A percentile compares a stretch with the other conserved stretches of the same genome.
These are phyloP conservation scores for Hemisphaericaspora lyxosophila DNA, from an alignment of 1,139 yeast genomes.

Conservation along the genomic window DNA sequence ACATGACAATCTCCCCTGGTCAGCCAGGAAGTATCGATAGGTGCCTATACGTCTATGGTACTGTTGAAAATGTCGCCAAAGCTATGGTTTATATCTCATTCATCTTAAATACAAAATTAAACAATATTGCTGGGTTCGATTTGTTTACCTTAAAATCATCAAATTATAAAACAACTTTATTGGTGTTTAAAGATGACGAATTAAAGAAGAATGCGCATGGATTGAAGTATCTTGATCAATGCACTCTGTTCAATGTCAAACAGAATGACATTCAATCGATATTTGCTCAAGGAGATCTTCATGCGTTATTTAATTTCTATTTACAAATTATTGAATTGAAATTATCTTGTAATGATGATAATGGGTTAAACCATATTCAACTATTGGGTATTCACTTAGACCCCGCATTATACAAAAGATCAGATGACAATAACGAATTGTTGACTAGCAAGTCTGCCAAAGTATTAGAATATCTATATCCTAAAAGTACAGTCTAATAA, in stretches of 20 bases:
- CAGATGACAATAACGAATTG: slow-evolving; percentile 19
- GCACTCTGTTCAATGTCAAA: slow-evolving; percentile 9
- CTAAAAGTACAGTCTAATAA: too few relatives aligned
- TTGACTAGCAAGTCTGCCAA: slow-evolving; percentile 16
- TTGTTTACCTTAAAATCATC: slow-evolving; percentile 32
- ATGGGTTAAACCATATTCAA: slow-evolving; percentile 20
- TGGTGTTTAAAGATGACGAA: slow-evolving; percentile 1
- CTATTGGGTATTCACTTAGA: slow-evolving; percentile 28
- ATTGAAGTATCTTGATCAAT: slow-evolving; percentile 11
- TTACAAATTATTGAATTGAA: slow-evolving; percentile 9
- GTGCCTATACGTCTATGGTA: slow-evolving; percentile 29
- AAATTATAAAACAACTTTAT: slow-evolving; percentile 21
- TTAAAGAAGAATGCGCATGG: slow-evolving; percentile 2
- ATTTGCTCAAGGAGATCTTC: slow-evolving; percentile 22
- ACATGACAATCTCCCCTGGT: slow-evolving; percentile 21
- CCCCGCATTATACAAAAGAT: slow-evolving; percentile 24
- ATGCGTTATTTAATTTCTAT: slow-evolving; percentile 16
- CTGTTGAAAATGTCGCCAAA: slow-evolving; percentile 19
- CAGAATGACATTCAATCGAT: slow-evolving; percentile 11
- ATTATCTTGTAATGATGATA: slow-evolving; percentile 10
- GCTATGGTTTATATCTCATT: slow-evolving; percentile 26
- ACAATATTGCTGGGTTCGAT: slow-evolving; percentile 22
- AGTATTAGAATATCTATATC: slow-evolving; percentile 14
- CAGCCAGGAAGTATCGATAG: slow-evolving; percentile 31
- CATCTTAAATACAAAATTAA: slow-evolving; percentile 23